Conservation (phyloP, 225 moss, liverwort and hornwort genomes). For the Polytrichum formosum region DNA sequence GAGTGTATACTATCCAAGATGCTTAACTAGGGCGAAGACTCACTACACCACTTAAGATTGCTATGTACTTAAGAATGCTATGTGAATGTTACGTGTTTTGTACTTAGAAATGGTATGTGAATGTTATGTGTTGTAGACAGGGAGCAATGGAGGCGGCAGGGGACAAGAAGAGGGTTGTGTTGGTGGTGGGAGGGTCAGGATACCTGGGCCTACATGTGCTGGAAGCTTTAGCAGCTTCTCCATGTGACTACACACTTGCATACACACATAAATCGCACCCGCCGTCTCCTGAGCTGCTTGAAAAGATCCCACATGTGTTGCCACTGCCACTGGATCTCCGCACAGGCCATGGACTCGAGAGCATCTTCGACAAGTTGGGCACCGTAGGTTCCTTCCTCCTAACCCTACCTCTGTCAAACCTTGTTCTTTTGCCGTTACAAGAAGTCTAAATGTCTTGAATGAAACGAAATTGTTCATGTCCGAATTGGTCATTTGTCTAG, state of each 20-base stretch:
- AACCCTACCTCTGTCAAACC: neutral
- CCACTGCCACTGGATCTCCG: conserved; percentile 75
- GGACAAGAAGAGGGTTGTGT: conserved; percentile 31
- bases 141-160: conserved; percentile 10
- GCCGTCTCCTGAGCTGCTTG: conserved; percentile 32
- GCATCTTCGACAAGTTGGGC: conserved; percentile 47
- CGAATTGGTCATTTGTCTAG: neutral
- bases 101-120: no score
- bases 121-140: no score
- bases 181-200: conserved; percentile 88
- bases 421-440: neutral
- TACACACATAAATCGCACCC: conserved; percentile 67
- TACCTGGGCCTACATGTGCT: conserved; percentile 82
- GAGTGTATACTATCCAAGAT: no score
- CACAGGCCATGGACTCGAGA: conserved; percentile 60
- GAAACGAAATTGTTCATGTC: no score
- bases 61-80: no score
- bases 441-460: no score
- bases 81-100: no score
- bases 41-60: no score
- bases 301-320: conserved; percentile 34
- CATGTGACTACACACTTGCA: conserved; percentile 37
- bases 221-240: conserved; percentile 48
- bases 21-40: no score
- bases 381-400: conserved; percentile 40